Conservation (phyloP, 441 rosid species). For the Gossypium gossypioides region DNA sequence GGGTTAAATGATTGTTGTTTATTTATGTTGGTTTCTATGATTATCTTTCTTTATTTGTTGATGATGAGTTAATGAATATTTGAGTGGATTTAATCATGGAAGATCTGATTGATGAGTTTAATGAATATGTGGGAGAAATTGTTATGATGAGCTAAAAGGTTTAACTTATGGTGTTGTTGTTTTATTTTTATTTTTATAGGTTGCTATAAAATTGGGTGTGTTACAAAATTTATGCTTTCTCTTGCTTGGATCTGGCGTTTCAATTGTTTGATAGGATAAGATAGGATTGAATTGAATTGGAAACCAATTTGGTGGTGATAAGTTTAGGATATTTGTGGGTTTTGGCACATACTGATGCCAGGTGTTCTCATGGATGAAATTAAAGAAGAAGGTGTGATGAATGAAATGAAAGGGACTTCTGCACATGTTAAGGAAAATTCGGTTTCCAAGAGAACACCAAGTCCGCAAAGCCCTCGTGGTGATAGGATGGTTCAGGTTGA, state of each 20-base stretch:
- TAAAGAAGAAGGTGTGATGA: conserved; percentile 26
- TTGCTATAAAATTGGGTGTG: conserved; percentile 3
- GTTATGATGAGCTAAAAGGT: conserved; percentile 10
- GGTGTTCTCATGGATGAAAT: conserved; percentile 46
- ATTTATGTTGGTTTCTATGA: conserved; percentile 1
- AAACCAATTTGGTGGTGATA: conserved; percentile 22
- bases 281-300: not conserved
- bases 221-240: conserved; percentile 5
- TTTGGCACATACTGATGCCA: conserved; percentile 37
- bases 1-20: conserved; percentile 12
- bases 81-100: conserved; percentile 16
- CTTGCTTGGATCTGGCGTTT: conserved; percentile 20
- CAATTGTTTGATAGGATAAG: conserved; percentile 17
- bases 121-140: not conserved
- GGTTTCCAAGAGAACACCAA: conserved; percentile 15
- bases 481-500: conserved; percentile 26
- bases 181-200: not conserved
- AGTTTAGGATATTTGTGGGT: conserved; percentile 17
- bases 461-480: conserved; percentile 24
- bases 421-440: conserved; percentile 30
- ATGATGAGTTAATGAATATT: conserved; percentile 9
- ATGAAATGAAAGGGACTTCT: conserved; percentile 32
- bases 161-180: conserved; percentile 7
- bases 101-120: conserved; percentile 20
- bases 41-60: conserved; percentile 3